A percentile compares a stretch with the other conserved stretches of the same genome.
These are phyloP conservation scores for Colletotrichum camelliae DNA, from an alignment of 2,329 filamentous ascomycete species.

Conservation along the genomic window DNA sequence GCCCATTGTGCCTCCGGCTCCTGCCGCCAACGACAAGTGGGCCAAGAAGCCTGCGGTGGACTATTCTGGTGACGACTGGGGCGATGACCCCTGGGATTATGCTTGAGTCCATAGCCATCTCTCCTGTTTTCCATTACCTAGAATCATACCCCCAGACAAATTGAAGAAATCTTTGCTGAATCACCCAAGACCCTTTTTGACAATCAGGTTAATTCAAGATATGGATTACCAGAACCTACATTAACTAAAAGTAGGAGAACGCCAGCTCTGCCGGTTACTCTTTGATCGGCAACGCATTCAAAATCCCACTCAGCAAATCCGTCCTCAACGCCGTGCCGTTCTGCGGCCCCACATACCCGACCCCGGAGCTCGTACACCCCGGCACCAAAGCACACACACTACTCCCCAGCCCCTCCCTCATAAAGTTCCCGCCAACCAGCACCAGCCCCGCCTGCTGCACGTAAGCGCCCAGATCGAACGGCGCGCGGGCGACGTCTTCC, in stretches of 20 bases:
- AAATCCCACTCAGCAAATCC: background rate
- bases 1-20: background rate
- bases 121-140: background rate
- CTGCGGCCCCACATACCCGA: background rate
- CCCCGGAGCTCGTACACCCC: background rate
- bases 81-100: slow-evolving; percentile 24
- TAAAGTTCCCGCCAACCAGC: background rate
- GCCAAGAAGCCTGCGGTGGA: slow-evolving; percentile 27
- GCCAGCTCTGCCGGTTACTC: background rate
- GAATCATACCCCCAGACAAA: background rate
- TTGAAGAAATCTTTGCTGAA: background rate
- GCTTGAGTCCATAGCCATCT: background rate
- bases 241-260: background rate
- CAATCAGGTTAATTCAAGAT: background rate
- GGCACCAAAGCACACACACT: background rate
- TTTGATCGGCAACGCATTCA: background rate
- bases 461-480: background rate
- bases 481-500: background rate
- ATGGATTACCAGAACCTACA: background rate
- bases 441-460: background rate
- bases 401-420: background rate
- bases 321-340: background rate
- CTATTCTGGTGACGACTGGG: slow-evolving; percentile 34
- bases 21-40: slow-evolving; percentile 24
- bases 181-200: rapidly evolving